Evolutionary conservation across 306 rosid species (phyloP).

Genomic region (Citrullus colocynthis): DNA sequence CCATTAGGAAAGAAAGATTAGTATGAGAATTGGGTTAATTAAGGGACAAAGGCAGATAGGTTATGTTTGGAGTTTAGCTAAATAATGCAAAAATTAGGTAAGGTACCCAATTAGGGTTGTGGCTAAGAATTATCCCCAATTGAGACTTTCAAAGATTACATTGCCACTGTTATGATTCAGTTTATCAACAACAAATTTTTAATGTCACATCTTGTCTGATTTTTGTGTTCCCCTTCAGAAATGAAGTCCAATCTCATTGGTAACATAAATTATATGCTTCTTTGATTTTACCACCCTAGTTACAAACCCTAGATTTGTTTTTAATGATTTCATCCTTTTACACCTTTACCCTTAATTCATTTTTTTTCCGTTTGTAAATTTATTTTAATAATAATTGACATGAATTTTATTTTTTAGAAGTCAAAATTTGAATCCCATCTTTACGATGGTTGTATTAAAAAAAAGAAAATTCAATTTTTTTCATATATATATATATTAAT

Average conservation of each 20-base stretch:
- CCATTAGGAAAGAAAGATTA: too few species aligned
- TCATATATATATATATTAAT: too few species aligned
- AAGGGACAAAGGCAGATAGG: neutral
- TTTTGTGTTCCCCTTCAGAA: neutral
- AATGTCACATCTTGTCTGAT: slow-evolving; percentile 9
- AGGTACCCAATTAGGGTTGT: neutral
- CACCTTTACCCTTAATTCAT: neutral
- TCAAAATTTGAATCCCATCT: too few species aligned
- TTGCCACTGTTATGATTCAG: neutral
- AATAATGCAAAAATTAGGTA: neutral
- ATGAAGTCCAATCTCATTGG: neutral
- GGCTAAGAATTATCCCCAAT: neutral
- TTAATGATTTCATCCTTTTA: too few species aligned
- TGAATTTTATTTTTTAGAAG: too few species aligned
- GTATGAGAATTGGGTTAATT: neutral
- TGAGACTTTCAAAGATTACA: neutral
- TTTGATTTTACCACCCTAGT: neutral
- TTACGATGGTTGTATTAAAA: too few species aligned
- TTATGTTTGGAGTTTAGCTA: neutral
- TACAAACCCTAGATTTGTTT: neutral
- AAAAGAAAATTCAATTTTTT: too few species aligned
- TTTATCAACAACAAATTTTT: neutral
- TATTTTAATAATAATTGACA: too few species aligned
- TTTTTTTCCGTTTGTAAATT: neutral
- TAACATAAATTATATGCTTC: neutral